Percentiles rank a stretch among this genome's conserved stretches.
Evolutionary conservation across 2,329 filamentous ascomycete species (phyloP).

Genomic region (Trichoderma arundinaceum): DNA sequence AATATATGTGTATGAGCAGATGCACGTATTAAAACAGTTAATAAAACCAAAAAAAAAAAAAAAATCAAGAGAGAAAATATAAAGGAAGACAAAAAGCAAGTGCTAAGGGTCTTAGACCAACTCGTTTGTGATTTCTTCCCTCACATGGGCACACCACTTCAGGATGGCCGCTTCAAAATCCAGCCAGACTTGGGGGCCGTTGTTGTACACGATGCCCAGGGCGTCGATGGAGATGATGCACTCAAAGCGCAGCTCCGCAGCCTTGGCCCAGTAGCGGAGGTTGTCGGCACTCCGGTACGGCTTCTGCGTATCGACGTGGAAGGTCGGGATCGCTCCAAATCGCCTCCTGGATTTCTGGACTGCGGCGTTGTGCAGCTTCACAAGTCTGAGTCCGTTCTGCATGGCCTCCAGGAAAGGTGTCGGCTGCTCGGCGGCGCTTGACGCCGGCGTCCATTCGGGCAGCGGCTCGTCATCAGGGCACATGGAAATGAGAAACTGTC

Average conservation of each 20-base stretch:
- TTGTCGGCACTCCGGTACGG: constrained; percentile 95
- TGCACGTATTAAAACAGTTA: constrained; percentile 28
- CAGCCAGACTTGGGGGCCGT: constrained; percentile 71
- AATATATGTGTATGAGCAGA: constrained; percentile 27
- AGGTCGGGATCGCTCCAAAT: constrained; percentile 87
- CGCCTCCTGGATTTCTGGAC: constrained; percentile 83
- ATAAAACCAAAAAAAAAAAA: constrained; percentile 7
- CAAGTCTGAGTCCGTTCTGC: constrained; percentile 78
- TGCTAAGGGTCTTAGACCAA: constrained; percentile 39
- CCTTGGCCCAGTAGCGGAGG: constrained; percentile 93
- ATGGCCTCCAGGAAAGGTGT: constrained; percentile 76
- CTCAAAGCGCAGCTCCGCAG: constrained; percentile 93
- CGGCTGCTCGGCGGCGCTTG: constrained; percentile 54
- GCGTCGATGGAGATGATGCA: constrained; percentile 82
- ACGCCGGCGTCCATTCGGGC: constrained; percentile 68
- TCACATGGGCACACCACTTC: constrained; percentile 80
- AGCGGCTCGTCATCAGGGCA: constrained; percentile 64
- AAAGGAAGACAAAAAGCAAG: constrained; percentile 21
- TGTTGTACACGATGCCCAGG: constrained; percentile 82
- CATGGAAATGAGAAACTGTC: constrained; percentile 81
- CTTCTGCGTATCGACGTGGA: constrained; percentile 91
- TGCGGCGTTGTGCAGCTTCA: constrained; percentile 87
- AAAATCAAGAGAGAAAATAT: neutral
- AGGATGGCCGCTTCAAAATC: constrained; percentile 83
- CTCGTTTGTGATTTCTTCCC: constrained; percentile 82